Percentiles rank a stretch among this genome's conserved stretches.
phyloP scores from a whole-genome alignment of 1,284 basidiomycete genomes.

The Pseudozyma pruni region DNA sequence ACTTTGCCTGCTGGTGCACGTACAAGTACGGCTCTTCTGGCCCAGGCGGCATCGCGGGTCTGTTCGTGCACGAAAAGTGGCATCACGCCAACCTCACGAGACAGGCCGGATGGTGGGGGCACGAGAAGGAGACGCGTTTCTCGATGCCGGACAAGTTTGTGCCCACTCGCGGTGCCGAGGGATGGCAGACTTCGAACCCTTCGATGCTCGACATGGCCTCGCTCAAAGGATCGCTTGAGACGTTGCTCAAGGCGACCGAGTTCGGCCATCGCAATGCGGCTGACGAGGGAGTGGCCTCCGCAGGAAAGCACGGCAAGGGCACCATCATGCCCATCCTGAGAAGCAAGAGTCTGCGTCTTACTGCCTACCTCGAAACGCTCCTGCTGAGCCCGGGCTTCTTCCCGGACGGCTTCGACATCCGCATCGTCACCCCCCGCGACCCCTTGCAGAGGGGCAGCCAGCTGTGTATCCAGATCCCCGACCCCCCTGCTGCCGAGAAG shows the following conservation, averaged over 20 bases:
- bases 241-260: constrained; percentile 38
- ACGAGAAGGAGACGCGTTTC: constrained; percentile 86
- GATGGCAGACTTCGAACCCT: constrained; percentile 95
- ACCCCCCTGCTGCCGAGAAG: constrained; percentile 8
- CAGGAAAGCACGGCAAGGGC: constrained; percentile 46
- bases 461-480: constrained; percentile 58
- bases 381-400: constrained; percentile 52
- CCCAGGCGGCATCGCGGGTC: constrained; percentile 92
- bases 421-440: constrained; percentile 57
- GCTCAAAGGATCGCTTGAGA: constrained; percentile 60
- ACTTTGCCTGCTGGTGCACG: constrained; percentile 79
- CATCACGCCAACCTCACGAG: constrained; percentile 70
- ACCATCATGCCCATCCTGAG: constrained; percentile 59
- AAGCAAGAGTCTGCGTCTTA: constrained; percentile 53
- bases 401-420: constrained; percentile 43
- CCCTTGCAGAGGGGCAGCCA: constrained; percentile 58
- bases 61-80: constrained; percentile 85
- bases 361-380: constrained; percentile 59
- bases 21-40: constrained; percentile 87
- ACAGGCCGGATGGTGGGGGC: constrained; percentile 97
- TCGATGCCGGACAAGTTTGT: constrained; percentile 85
- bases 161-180: constrained; percentile 87
- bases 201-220: constrained; percentile 78
- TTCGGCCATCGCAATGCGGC: constrained; percentile 13
- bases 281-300: constrained; percentile 4